Percentiles rank a stretch among this genome's conserved stretches.
These are phyloP conservation scores for Ogataea salicorniae DNA, from an alignment of 805 yeast genomes.

Conservation along the genomic window DNA sequence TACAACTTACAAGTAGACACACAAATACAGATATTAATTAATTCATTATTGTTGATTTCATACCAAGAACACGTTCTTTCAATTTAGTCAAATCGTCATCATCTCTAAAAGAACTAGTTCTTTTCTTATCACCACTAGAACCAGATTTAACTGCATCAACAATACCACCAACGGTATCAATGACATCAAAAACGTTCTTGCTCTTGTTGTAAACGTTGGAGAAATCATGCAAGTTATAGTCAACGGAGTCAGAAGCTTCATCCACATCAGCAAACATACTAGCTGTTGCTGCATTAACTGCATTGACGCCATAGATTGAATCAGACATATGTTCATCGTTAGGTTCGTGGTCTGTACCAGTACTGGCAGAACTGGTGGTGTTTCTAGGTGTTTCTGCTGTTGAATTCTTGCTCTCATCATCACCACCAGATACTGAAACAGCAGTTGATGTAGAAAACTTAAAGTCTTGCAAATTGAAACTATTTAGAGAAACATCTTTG, in stretches of 20 bases:
- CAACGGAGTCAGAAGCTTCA: not conserved
- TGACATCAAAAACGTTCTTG: too few species aligned
- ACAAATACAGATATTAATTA: too few species aligned
- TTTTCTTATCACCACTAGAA: constrained; percentile 1
- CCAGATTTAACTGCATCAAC: not conserved
- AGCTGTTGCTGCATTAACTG: not conserved
- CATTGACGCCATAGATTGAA: not conserved
- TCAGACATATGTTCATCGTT: not conserved
- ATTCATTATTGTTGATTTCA: constrained; percentile 20
- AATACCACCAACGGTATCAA: too few species aligned
- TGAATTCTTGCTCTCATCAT: not conserved
- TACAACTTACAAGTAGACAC: too few species aligned
- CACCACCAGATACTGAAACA: not conserved
- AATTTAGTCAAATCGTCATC: constrained; percentile 27
- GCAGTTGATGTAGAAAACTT: constrained; percentile 2
- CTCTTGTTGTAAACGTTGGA: not conserved
- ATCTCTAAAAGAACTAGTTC: constrained; percentile 22
- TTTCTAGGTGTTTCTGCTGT: too few species aligned
- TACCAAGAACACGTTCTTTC: constrained; percentile 26
- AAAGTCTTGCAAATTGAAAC: constrained; percentile 3
- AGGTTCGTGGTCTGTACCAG: not conserved
- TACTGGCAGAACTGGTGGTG: not conserved
- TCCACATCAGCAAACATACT: not conserved
- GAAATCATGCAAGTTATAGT: constrained; percentile 2
- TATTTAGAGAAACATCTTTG: constrained; percentile 1